A percentile compares a stretch with the other conserved stretches of the same genome.
These are phyloP conservation scores for Pterulicium gracile DNA, from an alignment of 1,284 basidiomycete species.

Conservation along the genomic window DNA sequence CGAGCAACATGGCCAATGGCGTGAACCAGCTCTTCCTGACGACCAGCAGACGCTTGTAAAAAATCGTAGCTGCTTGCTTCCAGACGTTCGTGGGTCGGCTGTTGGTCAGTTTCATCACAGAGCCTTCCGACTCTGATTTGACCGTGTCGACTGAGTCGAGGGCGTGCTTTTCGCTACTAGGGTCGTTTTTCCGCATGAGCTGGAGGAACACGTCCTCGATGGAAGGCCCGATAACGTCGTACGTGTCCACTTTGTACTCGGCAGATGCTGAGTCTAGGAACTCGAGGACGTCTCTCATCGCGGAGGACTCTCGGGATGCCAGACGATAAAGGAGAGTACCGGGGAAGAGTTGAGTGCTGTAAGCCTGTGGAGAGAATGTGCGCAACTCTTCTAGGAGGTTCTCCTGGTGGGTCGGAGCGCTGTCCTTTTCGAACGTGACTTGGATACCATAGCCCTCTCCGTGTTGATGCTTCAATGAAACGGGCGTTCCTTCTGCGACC, in stretches of 20 bases:
- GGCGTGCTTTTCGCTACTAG: not conserved
- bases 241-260: slow-evolving; percentile 32
- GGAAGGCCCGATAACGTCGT: slow-evolving; percentile 61
- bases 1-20: slow-evolving; percentile 45
- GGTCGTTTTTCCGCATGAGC: slow-evolving; percentile 44
- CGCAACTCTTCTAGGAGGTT: slow-evolving; percentile 1
- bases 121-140: slow-evolving; percentile 1
- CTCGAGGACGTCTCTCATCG: slow-evolving; percentile 46
- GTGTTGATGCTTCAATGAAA: slow-evolving; percentile 58
- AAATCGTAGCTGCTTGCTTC: slow-evolving; percentile 56
- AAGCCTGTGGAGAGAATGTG: slow-evolving; percentile 5
- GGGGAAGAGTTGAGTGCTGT: slow-evolving; percentile 26
- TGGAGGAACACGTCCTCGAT: slow-evolving; percentile 76
- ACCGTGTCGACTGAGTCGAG: not conserved
- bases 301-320: slow-evolving; percentile 40
- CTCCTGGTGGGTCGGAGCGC: slow-evolving; percentile 17
- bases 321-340: slow-evolving; percentile 40
- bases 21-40: slow-evolving; percentile 59
- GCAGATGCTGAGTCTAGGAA: slow-evolving; percentile 36
- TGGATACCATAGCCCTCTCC: slow-evolving; percentile 65
- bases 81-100: slow-evolving; percentile 41
- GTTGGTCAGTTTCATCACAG: slow-evolving; percentile 29
- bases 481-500: slow-evolving; percentile 63
- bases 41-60: slow-evolving; percentile 62
- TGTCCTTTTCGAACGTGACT: slow-evolving; percentile 30